Evolutionary conservation across 2,329 filamentous ascomycete genomes (phyloP).

Genomic region (Hymenoscyphus fraxineus): DNA sequence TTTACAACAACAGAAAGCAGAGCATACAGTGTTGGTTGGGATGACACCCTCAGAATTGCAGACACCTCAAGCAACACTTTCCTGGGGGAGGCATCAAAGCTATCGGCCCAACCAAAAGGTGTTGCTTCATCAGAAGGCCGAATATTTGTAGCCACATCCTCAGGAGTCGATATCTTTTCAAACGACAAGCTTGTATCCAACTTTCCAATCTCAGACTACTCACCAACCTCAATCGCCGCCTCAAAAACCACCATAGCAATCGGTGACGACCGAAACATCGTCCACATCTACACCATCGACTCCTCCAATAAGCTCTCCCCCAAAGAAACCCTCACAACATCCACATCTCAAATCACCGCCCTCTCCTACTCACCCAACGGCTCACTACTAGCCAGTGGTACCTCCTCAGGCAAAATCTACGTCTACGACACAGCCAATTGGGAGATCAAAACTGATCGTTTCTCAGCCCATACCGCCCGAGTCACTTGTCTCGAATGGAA

Average conservation of each 20-base stretch:
- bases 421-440: slow-evolving; percentile 67
- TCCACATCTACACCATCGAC: slow-evolving; percentile 68
- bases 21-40: slow-evolving; percentile 89
- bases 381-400: slow-evolving; percentile 76
- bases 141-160: slow-evolving; percentile 48
- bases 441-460: slow-evolving; percentile 75
- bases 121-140: slow-evolving; percentile 52
- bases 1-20: slow-evolving; percentile 60
- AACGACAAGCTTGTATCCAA: slow-evolving; percentile 58
- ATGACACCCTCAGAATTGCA: slow-evolving; percentile 79
- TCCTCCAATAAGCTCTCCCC: slow-evolving; percentile 51
- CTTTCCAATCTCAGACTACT: slow-evolving; percentile 55
- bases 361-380: slow-evolving; percentile 81
- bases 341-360: slow-evolving; percentile 69
- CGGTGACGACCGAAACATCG: slow-evolving; percentile 68
- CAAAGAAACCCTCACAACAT: slow-evolving; percentile 52
- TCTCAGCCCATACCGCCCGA: slow-evolving; percentile 67
- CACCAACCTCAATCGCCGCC: slow-evolving; percentile 69
- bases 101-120: slow-evolving; percentile 78
- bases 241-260: slow-evolving; percentile 67
- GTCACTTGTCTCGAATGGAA: slow-evolving; percentile 75
- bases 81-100: slow-evolving; percentile 61
- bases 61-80: slow-evolving; percentile 75
- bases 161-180: slow-evolving; percentile 57
- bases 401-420: slow-evolving; percentile 80